Evolutionary conservation across 169 alveolate species (phyloP).

Genomic region (Plasmodium berghei): DNA sequence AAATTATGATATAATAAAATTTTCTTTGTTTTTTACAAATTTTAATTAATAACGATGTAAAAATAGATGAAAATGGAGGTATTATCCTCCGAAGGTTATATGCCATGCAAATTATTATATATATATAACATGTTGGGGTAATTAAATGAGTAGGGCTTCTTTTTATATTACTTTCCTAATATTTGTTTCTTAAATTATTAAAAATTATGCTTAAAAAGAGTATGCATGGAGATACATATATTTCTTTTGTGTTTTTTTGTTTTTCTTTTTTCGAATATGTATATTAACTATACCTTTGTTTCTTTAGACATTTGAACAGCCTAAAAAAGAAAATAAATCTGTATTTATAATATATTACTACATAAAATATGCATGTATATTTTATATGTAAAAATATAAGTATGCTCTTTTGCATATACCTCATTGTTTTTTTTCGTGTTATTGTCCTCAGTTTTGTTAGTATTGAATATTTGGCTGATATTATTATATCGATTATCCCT

Average conservation of each 20-base stretch:
- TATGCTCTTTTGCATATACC: background rate
- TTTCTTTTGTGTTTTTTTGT: background rate
- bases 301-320: slow-evolving; percentile 22
- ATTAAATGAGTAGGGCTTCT: background rate
- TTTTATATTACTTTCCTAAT: too few relatives aligned
- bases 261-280: background rate
- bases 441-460: background rate
- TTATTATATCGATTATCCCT: background rate
- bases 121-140: background rate
- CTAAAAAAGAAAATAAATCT: slow-evolving; percentile 53
- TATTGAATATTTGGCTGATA: background rate
- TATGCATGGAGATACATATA: background rate
- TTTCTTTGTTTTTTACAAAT: background rate
- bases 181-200: background rate
- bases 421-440: background rate
- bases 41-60: background rate
- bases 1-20: background rate
- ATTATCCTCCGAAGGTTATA: background rate
- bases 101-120: background rate
- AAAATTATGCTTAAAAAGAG: background rate
- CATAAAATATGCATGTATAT: background rate
- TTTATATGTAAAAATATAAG: background rate
- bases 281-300: slow-evolving; percentile 5
- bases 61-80: background rate
- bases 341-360: background rate